Evolutionary conservation across 2,329 filamentous ascomycete genomes (phyloP).

Genomic region (Coniochaeta ligniaria): DNA sequence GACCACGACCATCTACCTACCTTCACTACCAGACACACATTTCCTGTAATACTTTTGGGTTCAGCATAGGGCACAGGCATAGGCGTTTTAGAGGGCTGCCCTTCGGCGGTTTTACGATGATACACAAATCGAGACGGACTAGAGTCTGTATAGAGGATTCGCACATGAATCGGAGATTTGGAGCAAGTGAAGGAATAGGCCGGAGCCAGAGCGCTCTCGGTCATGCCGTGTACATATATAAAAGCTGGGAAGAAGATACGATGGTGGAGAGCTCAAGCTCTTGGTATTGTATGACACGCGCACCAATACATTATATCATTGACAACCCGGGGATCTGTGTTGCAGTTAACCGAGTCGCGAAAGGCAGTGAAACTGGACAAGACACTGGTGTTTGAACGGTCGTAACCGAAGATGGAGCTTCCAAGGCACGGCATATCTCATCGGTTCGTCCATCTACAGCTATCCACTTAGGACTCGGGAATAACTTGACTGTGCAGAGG

Average conservation of each 20-base stretch:
- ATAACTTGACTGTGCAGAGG: not conserved
- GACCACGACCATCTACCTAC: not conserved
- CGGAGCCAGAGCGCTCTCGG: not conserved
- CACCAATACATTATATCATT: not conserved
- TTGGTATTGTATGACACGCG: not conserved
- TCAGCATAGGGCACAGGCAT: not conserved
- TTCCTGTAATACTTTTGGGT: not conserved
- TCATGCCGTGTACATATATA: not conserved
- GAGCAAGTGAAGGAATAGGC: not conserved
- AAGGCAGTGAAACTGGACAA: not conserved
- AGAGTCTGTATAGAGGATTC: not conserved
- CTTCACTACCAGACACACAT: constrained; percentile 5
- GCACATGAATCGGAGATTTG: not conserved
- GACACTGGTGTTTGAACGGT: not conserved
- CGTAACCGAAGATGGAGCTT: not conserved
- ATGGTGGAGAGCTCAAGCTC: not conserved
- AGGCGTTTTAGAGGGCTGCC: not conserved
- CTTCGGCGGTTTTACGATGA: not conserved
- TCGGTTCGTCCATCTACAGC: not conserved
- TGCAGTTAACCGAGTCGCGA: not conserved
- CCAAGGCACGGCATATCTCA: not conserved
- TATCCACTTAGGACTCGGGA: not conserved
- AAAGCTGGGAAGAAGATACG: not conserved
- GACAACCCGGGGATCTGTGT: not conserved
- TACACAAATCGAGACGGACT: not conserved